Base-by-base conservation (phyloP, 768 basidiomycete species). In the Candolleomyces eurysporus region DNA sequence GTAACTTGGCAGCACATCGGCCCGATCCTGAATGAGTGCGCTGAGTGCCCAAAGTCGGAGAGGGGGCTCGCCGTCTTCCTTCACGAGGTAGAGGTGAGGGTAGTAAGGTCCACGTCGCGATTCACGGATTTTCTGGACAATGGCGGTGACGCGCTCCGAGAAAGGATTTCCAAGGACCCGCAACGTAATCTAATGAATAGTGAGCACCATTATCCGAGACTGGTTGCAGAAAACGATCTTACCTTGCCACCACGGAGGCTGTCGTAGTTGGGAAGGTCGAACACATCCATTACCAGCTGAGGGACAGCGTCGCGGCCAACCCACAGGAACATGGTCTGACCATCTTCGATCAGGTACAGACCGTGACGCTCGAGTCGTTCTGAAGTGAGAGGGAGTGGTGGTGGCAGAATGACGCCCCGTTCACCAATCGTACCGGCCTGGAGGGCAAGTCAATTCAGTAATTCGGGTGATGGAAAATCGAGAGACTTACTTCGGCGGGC, bases 261-360 rank as follows among this genome's bases (percentile, higher is more conserved):
- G 46, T 93, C 92, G 70, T 98, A 98, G 65, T 76, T 88, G 0
- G 91, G 89, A 40, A 98, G 80, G 69, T 92, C 87, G 75, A 99
- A 98, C 17, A 98, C 96, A 69, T 99, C 97, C 81, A 89, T 81
- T 62, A 98, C 78, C 51, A 98, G 85, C 70, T 96, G 91, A 10
- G 96, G 93, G n/a, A 98, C 94, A 8, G 97, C 94, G 72, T 98
- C 96, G 32, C 95, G 87, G n/a, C 97, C 97, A 54, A 99, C 86
- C 90, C 94, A 98, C 52, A 98, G 81, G 87, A 99, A 98, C 70
- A 99, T 92, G 21, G 92, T 96, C 74, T 98, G 97, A 1, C 92
- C 92, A 72, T 98, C 96, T 74, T 98, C 97, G 66, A 99, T 97
- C 64, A 99, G 75, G 85, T 90, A 98, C 58, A 99, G 80, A 61